Conservation (phyloP, 768 basidiomycete species). For the Mycena kentingensis region DNA sequence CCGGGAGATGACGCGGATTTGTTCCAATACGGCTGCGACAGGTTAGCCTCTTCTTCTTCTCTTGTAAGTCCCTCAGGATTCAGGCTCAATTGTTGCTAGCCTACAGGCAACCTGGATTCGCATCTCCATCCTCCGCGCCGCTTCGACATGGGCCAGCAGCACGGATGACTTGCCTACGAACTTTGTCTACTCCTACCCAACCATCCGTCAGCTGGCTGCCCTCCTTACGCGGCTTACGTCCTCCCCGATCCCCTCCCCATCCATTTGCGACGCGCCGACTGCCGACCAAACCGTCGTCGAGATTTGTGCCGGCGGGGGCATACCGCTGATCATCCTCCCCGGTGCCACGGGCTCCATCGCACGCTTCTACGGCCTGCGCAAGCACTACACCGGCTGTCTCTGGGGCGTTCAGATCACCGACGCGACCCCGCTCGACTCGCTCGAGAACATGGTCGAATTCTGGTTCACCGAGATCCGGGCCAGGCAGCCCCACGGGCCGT, state of each 20-base stretch:
- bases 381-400: neutral
- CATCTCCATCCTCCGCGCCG: conserved; percentile 3
- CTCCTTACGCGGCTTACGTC: neutral
- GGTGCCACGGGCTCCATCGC: conserved; percentile 1
- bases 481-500: conserved; percentile 13
- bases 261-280: neutral
- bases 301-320: conserved; percentile 1
- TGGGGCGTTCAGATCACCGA: conserved; percentile 19
- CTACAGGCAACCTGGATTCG: conserved; percentile 13
- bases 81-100: neutral
- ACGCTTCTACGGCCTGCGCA: conserved; percentile 1
- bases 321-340: conserved; percentile 11
- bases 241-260: neutral
- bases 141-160: neutral
- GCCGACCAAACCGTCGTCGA: conserved; percentile 8
- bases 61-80: neutral
- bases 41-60: conserved; percentile 18
- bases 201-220: neutral
- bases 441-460: conserved; percentile 4
- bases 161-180: conserved; percentile 10
- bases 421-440: neutral
- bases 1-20: conserved; percentile 32
- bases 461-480: conserved; percentile 10
- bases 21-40: conserved; percentile 38
- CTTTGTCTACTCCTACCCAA: neutral